Conservation (phyloP, 2,329 filamentous ascomycete species). For the Diplodia mutila region DNA sequence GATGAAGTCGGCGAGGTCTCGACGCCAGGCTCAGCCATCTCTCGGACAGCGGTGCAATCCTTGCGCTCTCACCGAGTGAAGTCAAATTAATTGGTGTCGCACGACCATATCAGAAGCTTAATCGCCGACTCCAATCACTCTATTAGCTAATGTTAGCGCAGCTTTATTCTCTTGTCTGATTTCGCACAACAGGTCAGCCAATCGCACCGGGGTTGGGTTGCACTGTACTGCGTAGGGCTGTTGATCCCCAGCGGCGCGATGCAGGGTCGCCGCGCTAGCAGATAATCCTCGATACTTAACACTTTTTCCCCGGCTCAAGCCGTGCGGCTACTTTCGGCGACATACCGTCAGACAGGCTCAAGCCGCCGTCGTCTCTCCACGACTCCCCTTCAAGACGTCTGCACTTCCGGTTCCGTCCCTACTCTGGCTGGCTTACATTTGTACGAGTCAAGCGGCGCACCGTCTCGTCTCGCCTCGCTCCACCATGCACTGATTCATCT, state of each 20-base stretch:
- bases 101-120: no score
- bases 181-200: neutral
- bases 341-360: no score
- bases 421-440: neutral
- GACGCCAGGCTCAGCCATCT: neutral
- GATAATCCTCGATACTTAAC: neutral
- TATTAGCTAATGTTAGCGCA: neutral
- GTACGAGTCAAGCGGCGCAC: neutral
- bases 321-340: neutral
- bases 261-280: slow-evolving; percentile 2
- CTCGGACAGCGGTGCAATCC: neutral
- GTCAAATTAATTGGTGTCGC: no score
- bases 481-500: slow-evolving; percentile 6
- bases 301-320: neutral
- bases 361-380: no score
- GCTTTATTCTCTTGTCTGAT: no score
- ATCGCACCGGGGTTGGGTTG: neutral
- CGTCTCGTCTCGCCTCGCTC: no score
- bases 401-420: no score
- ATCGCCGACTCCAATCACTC: neutral
- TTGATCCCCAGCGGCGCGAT: neutral
- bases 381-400: no score
- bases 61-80: neutral
- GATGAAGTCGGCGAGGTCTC: no score
- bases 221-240: neutral